Conservation (phyloP, 345 rosid species). For the Pistacia integerrima region DNA sequence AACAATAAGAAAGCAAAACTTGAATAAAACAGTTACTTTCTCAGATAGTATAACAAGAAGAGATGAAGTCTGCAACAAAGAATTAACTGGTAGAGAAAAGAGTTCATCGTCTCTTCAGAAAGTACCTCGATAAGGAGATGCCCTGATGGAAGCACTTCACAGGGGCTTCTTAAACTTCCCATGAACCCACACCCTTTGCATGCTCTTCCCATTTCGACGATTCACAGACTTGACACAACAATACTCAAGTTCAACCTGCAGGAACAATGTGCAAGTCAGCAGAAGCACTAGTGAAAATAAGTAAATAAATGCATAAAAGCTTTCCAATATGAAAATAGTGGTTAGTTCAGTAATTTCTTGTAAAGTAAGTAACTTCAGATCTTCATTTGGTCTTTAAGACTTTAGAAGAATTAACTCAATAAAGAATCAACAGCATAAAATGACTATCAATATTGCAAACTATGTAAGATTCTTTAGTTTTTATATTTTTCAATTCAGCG, state of each 20-base stretch:
- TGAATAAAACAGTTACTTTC: neutral
- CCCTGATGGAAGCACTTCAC: constrained; percentile 15
- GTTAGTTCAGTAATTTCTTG: neutral
- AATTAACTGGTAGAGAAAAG: neutral
- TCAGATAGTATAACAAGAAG: neutral
- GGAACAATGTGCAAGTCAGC: neutral
- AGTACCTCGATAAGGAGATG: constrained; percentile 8
- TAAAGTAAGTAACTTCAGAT: neutral
- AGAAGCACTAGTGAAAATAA: constrained; percentile 7
- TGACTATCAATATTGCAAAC: neutral
- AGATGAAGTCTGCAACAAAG: neutral
- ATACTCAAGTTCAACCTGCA: constrained; percentile 82
- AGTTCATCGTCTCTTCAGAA: neutral
- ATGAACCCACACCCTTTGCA: constrained; percentile 91
- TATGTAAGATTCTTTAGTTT: neutral
- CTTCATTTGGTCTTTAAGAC: neutral
- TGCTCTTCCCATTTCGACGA: constrained; percentile 63
- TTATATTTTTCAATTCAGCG: neutral
- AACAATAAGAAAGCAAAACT: neutral
- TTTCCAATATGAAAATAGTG: neutral
- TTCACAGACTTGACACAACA: constrained; percentile 80
- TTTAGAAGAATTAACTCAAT: neutral
- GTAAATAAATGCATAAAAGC: neutral
- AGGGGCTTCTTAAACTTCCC: constrained; percentile 82
- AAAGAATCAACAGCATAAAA: neutral